Evolutionary conservation across 2,329 filamentous ascomycete species (phyloP).

Genomic region (Coniochaeta pulveracea): DNA sequence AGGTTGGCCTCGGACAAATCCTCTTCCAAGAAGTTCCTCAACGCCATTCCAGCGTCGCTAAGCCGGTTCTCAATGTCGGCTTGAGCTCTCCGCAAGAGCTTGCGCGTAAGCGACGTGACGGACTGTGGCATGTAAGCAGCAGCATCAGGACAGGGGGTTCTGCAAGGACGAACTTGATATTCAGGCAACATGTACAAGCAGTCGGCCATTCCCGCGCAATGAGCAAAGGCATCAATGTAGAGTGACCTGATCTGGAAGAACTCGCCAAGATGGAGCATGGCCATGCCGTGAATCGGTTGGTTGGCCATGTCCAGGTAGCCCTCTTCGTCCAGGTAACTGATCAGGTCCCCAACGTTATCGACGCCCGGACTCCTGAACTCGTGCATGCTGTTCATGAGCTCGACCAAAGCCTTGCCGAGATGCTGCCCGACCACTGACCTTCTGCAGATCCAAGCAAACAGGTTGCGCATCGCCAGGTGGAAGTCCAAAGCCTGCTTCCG

Average conservation of each 20-base stretch:
- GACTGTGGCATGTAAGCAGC: constrained; percentile 24
- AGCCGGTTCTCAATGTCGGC: constrained; percentile 56
- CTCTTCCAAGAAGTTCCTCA: constrained; percentile 59
- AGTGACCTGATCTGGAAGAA: constrained; percentile 49
- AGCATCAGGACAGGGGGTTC: not conserved
- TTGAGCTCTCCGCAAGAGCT: constrained; percentile 51
- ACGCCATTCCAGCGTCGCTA: constrained; percentile 40
- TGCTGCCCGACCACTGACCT: constrained; percentile 56
- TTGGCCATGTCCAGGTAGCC: constrained; percentile 59
- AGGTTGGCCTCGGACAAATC: constrained; percentile 56
- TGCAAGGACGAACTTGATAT: constrained; percentile 39
- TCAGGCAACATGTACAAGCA: constrained; percentile 43
- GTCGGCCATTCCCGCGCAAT: constrained; percentile 70
- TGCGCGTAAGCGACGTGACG: constrained; percentile 42
- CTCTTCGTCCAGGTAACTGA: constrained; percentile 55
- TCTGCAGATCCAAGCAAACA: constrained; percentile 60
- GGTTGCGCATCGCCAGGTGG: constrained; percentile 61
- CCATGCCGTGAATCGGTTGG: constrained; percentile 57
- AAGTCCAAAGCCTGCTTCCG: constrained; percentile 46
- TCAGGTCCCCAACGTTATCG: constrained; percentile 49
- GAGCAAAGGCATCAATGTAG: constrained; percentile 63
- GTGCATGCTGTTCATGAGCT: constrained; percentile 53
- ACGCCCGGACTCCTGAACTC: constrained; percentile 42
- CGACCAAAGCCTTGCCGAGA: constrained; percentile 52
- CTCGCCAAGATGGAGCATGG: constrained; percentile 57